Evolutionary conservation across 1,139 yeast species (phyloP), one percentile per base, ranked within the genome.

Genomic region (Wickerhamomyces sp.): DNA sequence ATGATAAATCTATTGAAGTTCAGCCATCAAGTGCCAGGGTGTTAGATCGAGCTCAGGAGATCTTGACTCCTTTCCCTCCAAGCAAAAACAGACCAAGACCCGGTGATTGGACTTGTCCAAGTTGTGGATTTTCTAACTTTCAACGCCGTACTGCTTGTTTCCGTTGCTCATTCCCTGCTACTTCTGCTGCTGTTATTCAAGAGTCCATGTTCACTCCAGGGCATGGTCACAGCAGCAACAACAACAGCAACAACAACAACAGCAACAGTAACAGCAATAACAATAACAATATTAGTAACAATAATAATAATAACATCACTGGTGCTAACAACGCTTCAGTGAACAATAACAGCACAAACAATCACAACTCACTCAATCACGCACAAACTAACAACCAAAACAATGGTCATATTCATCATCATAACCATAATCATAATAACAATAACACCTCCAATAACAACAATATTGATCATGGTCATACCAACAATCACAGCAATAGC

Each of bases 41-140:
- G 1, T 67, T 90, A 40, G 96, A 87, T 49, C 74, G 78, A 44
- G 96, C 96, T 1, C 81, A 78, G 48, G 95, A 84, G 31, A 74
- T 89, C 37, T 67, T 90, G 42, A 73, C 87, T 0, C 87, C 95
- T 9, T 89, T 90, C 61, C 96, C 96, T 13, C 81, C 89, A 20
- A 81, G 87, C 36, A 89, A 89, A 55, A 89, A 89, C 60, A 74
- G 95, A 52, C 96, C 96, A 19, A 73, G 97, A 56, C 97, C 97
- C 0, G 97, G 97, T 19, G 97, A 90, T 58, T 90, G 97, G 97
- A 86, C 87, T 7, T 90, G 97, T 63, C 96, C 96, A 15, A 81
- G 92, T 7, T 90, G 97, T 68, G 96, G 97, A 1, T 90, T 90
- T 58, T 85, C 95, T 28, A 90, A 90, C 59, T 90, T 90, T 64